Conservation (phyloP, 495 filamentous ascomycete species). For the Aspergillus ostianus region DNA sequence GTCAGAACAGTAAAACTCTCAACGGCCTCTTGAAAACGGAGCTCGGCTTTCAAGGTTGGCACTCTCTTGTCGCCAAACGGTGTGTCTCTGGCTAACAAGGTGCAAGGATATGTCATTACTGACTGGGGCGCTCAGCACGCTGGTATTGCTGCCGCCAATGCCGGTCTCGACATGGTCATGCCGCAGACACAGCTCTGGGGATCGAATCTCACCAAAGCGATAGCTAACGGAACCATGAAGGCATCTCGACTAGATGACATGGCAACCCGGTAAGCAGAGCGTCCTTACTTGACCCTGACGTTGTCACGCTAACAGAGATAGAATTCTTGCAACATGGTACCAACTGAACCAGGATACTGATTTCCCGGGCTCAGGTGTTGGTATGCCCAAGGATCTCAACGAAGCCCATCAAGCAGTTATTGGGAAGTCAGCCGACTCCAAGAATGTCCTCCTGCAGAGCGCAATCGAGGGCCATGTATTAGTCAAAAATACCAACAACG, state of each 20-base stretch:
- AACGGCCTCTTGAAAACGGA: slow-evolving; percentile 60
- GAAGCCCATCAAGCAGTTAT: slow-evolving; percentile 64
- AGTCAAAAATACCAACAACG: slow-evolving; percentile 65
- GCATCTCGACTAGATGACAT: slow-evolving; percentile 54
- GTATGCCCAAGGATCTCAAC: slow-evolving; percentile 59
- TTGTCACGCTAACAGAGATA: slow-evolving; percentile 65
- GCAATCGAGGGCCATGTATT: slow-evolving; percentile 66
- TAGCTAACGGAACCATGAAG: slow-evolving; percentile 48
- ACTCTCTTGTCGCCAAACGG: no score
- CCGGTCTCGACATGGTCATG: slow-evolving; percentile 62
- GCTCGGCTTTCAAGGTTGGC: slow-evolving; percentile 51
- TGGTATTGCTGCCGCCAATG: slow-evolving; percentile 50
- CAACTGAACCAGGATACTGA: slow-evolving; percentile 70
- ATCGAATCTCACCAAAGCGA: slow-evolving; percentile 49
- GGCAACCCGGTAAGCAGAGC: slow-evolving; percentile 51
- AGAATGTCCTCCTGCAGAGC: slow-evolving; percentile 48
- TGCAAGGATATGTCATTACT: slow-evolving; percentile 50
- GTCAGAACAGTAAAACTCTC: slow-evolving; percentile 60
- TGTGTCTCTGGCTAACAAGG: slow-evolving; percentile 57
- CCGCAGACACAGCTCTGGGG: slow-evolving; percentile 47
- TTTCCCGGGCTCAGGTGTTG: slow-evolving; percentile 53
- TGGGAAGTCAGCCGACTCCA: slow-evolving; percentile 52
- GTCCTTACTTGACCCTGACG: slow-evolving; percentile 34
- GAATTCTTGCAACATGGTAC: slow-evolving; percentile 84
- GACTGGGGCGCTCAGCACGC: slow-evolving; percentile 63